Percentiles rank a stretch among this genome's conserved stretches.
phyloP scores from a whole-genome alignment of 176 grass and related monocot species.

The Carex scoparia region DNA sequence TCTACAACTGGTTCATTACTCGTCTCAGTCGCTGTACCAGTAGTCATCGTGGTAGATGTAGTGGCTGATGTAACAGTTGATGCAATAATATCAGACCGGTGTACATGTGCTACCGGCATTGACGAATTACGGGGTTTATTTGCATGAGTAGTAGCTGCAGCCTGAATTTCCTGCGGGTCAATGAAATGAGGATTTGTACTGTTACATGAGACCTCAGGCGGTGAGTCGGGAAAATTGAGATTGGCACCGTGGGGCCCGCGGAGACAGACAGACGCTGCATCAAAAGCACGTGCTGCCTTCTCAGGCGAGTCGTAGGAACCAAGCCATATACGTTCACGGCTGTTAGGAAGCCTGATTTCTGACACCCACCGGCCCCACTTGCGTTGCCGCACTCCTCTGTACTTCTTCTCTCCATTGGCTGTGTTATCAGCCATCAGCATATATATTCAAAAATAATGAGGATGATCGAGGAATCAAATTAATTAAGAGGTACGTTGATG shows the following conservation, averaged over 20 bases:
- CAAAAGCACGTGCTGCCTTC: slow-evolving; percentile 72
- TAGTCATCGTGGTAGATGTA: neutral
- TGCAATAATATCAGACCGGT: slow-evolving; percentile 12
- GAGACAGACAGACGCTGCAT: slow-evolving; percentile 72
- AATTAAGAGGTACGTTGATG: neutral
- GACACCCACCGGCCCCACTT: slow-evolving; percentile 66
- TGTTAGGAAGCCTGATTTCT: slow-evolving; percentile 74
- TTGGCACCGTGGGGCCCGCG: slow-evolving; percentile 38
- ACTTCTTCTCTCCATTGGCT: slow-evolving; percentile 40
- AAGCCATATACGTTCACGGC: slow-evolving; percentile 79
- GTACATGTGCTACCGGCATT: neutral
- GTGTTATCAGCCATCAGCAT: slow-evolving; percentile 8
- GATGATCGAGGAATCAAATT: too few relatives aligned
- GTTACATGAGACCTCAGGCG: slow-evolving; percentile 25
- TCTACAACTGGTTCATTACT: neutral
- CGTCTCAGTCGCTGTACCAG: neutral
- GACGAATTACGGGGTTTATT: slow-evolving; percentile 33
- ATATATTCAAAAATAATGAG: neutral
- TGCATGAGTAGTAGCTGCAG: slow-evolving; percentile 53
- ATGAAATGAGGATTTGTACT: slow-evolving; percentile 13
- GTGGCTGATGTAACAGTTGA: neutral
- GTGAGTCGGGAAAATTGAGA: slow-evolving; percentile 75
- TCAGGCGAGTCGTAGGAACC: slow-evolving; percentile 71
- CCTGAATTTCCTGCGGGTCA: slow-evolving; percentile 56
- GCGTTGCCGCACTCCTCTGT: slow-evolving; percentile 58